A percentile compares a stretch with the other conserved stretches of the same genome.
Evolutionary conservation across 2,329 filamentous ascomycete species (phyloP).

Genomic region (Colletotrichum theobromicola): DNA sequence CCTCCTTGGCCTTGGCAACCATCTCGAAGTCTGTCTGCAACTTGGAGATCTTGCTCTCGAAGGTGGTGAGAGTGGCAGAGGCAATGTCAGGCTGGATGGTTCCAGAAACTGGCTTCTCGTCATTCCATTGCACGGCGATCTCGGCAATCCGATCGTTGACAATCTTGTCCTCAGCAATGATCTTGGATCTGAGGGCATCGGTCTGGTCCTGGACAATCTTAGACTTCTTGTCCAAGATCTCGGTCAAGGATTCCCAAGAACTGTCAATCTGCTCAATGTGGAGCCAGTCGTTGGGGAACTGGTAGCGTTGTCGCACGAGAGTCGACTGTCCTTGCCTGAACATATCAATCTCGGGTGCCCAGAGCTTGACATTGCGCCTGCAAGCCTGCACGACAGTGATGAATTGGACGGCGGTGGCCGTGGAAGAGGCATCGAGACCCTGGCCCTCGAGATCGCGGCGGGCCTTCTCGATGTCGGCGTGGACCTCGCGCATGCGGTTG

Average conservation of each 20-base stretch:
- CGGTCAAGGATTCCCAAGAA: slow-evolving; percentile 92
- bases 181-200: slow-evolving; percentile 93
- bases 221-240: slow-evolving; percentile 88
- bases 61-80: slow-evolving; percentile 79
- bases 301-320: slow-evolving; percentile 88
- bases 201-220: slow-evolving; percentile 97
- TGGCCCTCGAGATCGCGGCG: slow-evolving; percentile 90
- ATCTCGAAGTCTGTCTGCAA: slow-evolving; percentile 89
- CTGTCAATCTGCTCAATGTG: slow-evolving; percentile 96
- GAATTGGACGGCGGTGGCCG: slow-evolving; percentile 95
- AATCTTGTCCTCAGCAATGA: slow-evolving; percentile 89
- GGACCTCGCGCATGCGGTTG: slow-evolving; percentile 89
- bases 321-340: slow-evolving; percentile 97
- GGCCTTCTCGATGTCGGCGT: slow-evolving; percentile 89
- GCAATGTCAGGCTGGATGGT: slow-evolving; percentile 91
- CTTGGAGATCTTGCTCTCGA: slow-evolving; percentile 83
- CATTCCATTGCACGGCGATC: slow-evolving; percentile 86
- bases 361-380: slow-evolving; percentile 89
- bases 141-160: slow-evolving; percentile 88
- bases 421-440: slow-evolving; percentile 91
- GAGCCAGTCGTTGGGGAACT: slow-evolving; percentile 93
- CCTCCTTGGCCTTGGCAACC: slow-evolving; percentile 96
- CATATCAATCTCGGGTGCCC: slow-evolving; percentile 94
- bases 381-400: slow-evolving; percentile 98
- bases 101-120: slow-evolving; percentile 95